Conservation (phyloP, 768 basidiomycete species). For the Psilocybe azurescens region DNA sequence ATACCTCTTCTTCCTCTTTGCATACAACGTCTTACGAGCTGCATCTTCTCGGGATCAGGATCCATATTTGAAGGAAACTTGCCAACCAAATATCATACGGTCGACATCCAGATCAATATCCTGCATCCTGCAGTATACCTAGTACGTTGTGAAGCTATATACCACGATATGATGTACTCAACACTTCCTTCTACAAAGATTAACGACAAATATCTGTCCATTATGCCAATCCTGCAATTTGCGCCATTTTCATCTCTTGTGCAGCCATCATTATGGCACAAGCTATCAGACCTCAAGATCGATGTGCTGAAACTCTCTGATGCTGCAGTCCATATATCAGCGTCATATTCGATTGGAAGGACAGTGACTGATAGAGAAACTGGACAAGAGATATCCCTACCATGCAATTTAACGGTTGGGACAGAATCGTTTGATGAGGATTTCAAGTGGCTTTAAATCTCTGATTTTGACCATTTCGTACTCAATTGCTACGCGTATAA, state of each 20-base stretch:
- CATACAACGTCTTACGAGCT: background rate
- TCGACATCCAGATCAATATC: background rate
- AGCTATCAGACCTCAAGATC: conserved; percentile 87
- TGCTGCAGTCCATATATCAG: conserved; percentile 64
- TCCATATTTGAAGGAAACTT: background rate
- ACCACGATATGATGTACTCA: background rate
- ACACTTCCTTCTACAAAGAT: background rate
- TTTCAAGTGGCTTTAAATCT: conserved; percentile 42
- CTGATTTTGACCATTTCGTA: background rate
- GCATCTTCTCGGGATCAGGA: background rate
- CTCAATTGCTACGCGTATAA: conserved; percentile 27
- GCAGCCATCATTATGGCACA: conserved; percentile 93
- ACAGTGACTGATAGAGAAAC: conserved; percentile 79
- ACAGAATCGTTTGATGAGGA: conserved; percentile 64
- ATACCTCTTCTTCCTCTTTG: background rate
- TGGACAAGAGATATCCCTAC: conserved; percentile 73
- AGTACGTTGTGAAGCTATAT: background rate
- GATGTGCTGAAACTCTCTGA: conserved; percentile 88
- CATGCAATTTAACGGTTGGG: conserved; percentile 68
- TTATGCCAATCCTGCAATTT: conserved; percentile 81
- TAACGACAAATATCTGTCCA: background rate
- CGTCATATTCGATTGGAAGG: conserved; percentile 73
- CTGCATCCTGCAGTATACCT: background rate
- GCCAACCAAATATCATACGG: background rate
- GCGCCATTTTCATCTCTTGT: conserved; percentile 86